Base-by-base conservation (phyloP, 805 yeast genomes). In the Cyberlindnera maclurae region DNA sequence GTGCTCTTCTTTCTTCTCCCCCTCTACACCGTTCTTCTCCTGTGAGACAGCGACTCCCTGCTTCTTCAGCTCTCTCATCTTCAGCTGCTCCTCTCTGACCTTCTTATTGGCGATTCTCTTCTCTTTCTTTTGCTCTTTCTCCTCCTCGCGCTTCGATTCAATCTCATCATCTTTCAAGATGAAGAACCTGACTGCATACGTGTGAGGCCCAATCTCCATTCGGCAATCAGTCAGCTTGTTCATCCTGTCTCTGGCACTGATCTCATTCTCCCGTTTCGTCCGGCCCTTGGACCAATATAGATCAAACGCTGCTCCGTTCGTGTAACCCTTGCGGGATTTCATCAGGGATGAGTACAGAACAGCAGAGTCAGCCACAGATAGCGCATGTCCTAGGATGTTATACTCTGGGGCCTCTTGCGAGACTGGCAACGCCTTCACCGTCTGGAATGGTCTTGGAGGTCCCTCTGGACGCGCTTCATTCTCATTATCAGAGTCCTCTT, bases 161-260 rank as follows among this genome's bases (percentile, higher is more conserved):
- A 73, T 67, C 29, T 77, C 73, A 29, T 86, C 95, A 51, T 88
- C 95, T 51, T 85, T 84, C 37, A 87, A 73, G n/a, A 87, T 79
- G 60, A 84, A 93, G 26, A 93, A 59, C 43, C 94, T 65, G 2
- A 82, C 71, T 29, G 79, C 86, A 60, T 86, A 86, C 0, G 65
- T 60, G 60, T 90, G 98, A 0, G 96, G 96, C 0, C 97, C 97
- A 16, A 82, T 68, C 10, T 68, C 65, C 62, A 88, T 60, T 2
- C 65, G 62, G 43, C 89, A 77, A 49, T 89, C 96, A 49, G 90
- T 77, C 40, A 93, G 64, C 55, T 87, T 88, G 43, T 87, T 81
- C 96, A 89, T 88, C 40, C 79, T 79, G 46, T 90, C 97, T 50
- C 94, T 66, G 4, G 84, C 81, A 54, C 74, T 76, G n/a, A 55